A percentile compares a stretch with the other conserved stretches of the same genome.
Evolutionary conservation across 2,329 filamentous ascomycete species (phyloP).

Genomic region (Dactylonectria estremocensis): DNA sequence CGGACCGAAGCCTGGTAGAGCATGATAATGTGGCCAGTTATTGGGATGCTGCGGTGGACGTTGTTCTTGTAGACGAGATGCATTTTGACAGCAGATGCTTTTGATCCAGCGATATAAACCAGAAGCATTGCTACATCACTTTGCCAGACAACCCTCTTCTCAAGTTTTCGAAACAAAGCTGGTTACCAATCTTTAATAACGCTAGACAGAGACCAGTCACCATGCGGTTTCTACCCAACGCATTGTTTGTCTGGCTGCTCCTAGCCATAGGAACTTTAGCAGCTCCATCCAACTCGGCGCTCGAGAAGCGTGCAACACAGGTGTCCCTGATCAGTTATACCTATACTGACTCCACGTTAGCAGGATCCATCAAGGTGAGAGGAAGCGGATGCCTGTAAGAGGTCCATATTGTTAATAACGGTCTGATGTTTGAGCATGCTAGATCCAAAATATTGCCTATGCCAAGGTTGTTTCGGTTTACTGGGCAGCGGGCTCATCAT

Average conservation of each 20-base stretch:
- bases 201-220: neutral
- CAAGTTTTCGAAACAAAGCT: neutral
- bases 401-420: neutral
- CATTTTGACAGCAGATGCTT: conserved; percentile 1
- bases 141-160: neutral
- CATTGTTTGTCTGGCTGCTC: conserved; percentile 13
- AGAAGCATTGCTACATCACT: neutral
- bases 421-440: neutral
- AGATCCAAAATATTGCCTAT: conserved; percentile 16
- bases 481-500: conserved; percentile 12
- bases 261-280: conserved; percentile 6
- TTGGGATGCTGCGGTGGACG: neutral
- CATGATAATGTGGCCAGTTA: conserved; percentile 1
- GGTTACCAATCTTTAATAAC: neutral
- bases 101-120: neutral
- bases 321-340: conserved; percentile 11
- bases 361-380: conserved; percentile 14
- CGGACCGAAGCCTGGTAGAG: neutral
- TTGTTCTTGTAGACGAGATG: neutral
- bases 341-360: conserved; percentile 9
- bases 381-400: neutral
- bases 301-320: conserved; percentile 11
- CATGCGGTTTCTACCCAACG: neutral
- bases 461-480: conserved; percentile 13
- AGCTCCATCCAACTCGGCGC: conserved; percentile 2